Evolutionary conservation across 139 green algal species (phyloP).

Genomic region (Desmodesmus armatus): DNA sequence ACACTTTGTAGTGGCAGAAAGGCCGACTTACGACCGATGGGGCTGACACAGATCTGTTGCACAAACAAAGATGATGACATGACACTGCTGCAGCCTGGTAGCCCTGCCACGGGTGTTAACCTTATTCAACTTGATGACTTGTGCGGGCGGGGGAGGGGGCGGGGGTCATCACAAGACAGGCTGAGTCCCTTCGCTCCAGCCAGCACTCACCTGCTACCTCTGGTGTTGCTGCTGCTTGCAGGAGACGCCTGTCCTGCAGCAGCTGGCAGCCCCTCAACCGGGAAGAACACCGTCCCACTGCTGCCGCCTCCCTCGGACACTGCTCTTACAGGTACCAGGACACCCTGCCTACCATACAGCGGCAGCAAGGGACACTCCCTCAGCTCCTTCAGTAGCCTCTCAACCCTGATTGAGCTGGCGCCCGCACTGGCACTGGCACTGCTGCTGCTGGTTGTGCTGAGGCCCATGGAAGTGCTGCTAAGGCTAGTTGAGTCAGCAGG

Average conservation of each 20-base stretch:
- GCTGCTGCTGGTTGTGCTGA: not conserved
- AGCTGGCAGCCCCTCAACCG: not conserved
- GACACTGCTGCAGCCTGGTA: not conserved
- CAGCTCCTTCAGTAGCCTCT: not conserved
- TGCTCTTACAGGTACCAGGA: not conserved
- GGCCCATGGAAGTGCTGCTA: not conserved
- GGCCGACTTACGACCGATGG: no score
- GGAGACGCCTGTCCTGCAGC: not conserved
- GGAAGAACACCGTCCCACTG: not conserved
- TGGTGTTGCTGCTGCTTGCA: not conserved
- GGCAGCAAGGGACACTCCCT: not conserved
- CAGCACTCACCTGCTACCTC: not conserved
- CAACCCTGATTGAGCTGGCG: not conserved
- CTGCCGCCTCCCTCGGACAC: not conserved
- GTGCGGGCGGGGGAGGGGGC: no score
- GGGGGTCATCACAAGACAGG: no score
- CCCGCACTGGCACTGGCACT: not conserved
- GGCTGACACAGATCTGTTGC: no score
- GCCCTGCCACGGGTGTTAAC: not conserved
- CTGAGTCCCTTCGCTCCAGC: no score
- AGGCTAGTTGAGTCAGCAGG: not conserved
- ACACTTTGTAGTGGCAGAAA: no score
- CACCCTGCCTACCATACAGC: not conserved
- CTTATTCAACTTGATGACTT: no score
- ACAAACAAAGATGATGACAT: no score